phyloP scores from a whole-genome alignment of 2,329 filamentous ascomycete species.

The Ilyonectria sp. region DNA sequence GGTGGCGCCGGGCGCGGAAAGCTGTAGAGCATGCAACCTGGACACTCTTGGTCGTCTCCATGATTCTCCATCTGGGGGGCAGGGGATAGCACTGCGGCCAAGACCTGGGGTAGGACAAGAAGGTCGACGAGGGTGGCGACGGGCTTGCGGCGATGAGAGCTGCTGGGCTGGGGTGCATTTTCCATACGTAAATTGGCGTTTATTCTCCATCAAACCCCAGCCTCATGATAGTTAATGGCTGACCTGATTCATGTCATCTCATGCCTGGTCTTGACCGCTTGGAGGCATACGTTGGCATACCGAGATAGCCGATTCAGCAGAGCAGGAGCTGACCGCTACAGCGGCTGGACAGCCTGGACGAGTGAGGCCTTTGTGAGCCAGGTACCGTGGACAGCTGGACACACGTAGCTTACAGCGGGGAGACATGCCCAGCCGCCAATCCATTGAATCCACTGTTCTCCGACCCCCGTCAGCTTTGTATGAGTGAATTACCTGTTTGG shows the following conservation, averaged over 20 bases:
- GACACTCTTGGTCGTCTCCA: conserved; percentile 12
- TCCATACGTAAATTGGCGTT: conserved; percentile 16
- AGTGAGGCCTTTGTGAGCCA: conserved; percentile 26
- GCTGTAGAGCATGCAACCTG: conserved; percentile 3
- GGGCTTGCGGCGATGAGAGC: conserved; percentile 14
- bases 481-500: conserved; percentile 49
- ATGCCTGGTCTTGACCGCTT: conserved; percentile 22
- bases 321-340: conserved; percentile 32
- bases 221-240: conserved; percentile 16
- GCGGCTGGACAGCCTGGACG: conserved; percentile 20
- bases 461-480: conserved; percentile 38
- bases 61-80: conserved; percentile 23
- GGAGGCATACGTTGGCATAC: conserved; percentile 10
- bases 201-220: conserved; percentile 1
- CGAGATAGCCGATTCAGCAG: conserved; percentile 39
- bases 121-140: conserved; percentile 12
- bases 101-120: conserved; percentile 42
- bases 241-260: conserved; percentile 11
- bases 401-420: conserved; percentile 25
- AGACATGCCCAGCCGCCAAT: conserved; percentile 25
- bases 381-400: conserved; percentile 3
- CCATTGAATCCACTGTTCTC: conserved; percentile 1
- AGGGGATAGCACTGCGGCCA: conserved; percentile 36
- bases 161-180: conserved; percentile 9
- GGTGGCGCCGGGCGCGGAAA: conserved; percentile 6